These are phyloP conservation scores for Papiliotrema nemorosa DNA, from an alignment of 1,284 basidiomycete species.

Conservation along the genomic window DNA sequence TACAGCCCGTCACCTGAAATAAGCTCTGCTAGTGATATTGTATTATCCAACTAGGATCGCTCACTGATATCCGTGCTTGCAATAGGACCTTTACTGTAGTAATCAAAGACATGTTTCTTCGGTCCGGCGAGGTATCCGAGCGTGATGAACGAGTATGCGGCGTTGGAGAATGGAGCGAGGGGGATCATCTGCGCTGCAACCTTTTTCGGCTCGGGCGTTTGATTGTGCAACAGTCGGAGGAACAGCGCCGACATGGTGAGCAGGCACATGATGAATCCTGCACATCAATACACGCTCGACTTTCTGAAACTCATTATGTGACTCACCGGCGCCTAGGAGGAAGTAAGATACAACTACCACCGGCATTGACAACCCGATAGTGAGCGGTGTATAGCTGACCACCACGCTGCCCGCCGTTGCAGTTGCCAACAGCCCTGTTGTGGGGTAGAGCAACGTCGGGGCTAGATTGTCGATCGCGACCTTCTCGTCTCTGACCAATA, in stretches of 20 bases:
- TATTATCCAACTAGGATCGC: too few relatives aligned
- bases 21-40: neutral
- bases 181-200: conserved; percentile 18
- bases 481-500: conserved; percentile 17
- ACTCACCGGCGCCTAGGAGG: conserved; percentile 19
- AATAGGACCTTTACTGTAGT: conserved; percentile 14
- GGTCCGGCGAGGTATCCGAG: conserved; percentile 18
- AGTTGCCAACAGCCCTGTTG: conserved; percentile 13
- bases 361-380: conserved; percentile 5
- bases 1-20: conserved; percentile 14
- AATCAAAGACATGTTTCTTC: conserved; percentile 11
- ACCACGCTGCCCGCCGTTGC: conserved; percentile 15
- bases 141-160: conserved; percentile 11
- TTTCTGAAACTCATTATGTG: neutral
- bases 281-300: neutral
- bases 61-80: conserved; percentile 6
- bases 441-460: conserved; percentile 17
- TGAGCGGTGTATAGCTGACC: conserved; percentile 15
- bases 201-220: conserved; percentile 16
- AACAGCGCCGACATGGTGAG: conserved; percentile 18
- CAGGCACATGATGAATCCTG: conserved; percentile 17
- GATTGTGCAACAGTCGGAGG: conserved; percentile 14
- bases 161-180: conserved; percentile 15
- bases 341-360: conserved; percentile 17
- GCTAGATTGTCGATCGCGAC: conserved; percentile 13